Evolutionary conservation across 2,329 filamentous ascomycete genomes (phyloP).

Genomic region (Exophiala bonariae): DNA sequence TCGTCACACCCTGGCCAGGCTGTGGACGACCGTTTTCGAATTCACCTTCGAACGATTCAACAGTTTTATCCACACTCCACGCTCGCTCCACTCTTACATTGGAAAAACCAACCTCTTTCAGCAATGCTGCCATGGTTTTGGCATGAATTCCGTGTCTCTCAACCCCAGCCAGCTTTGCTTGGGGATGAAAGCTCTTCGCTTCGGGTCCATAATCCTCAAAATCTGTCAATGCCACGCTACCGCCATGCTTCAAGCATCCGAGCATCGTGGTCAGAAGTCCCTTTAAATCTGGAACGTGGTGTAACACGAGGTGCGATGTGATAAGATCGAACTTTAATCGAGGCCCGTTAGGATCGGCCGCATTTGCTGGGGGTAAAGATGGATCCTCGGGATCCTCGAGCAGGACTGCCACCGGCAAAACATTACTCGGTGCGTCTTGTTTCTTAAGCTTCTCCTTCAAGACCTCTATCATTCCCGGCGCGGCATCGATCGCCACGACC

Average conservation of each 20-base stretch:
- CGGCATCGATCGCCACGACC: constrained; percentile 55
- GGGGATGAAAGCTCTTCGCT: constrained; percentile 54
- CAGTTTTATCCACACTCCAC: constrained; percentile 52
- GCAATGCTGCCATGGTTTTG: constrained; percentile 41
- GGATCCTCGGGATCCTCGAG: constrained; percentile 53
- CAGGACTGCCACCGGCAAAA: constrained; percentile 48
- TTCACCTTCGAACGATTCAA: constrained; percentile 49
- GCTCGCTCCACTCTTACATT: constrained; percentile 50
- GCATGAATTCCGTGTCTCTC: constrained; percentile 54
- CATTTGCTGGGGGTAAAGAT: constrained; percentile 37
- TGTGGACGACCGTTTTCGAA: constrained; percentile 13
- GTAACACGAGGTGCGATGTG: constrained; percentile 55
- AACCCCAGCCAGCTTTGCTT: constrained; percentile 53
- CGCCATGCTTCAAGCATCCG: constrained; percentile 50
- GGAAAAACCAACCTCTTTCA: constrained; percentile 50
- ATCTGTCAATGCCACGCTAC: constrained; percentile 55
- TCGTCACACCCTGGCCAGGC: constrained; percentile 32
- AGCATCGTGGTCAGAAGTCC: constrained; percentile 47
- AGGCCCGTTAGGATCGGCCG: constrained; percentile 28
- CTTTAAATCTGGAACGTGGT: constrained; percentile 53
- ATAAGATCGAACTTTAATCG: constrained; percentile 52
- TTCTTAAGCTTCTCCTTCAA: constrained; percentile 46
- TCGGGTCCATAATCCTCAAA: constrained; percentile 58
- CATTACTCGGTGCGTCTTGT: constrained; percentile 38
- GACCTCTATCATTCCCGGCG: constrained; percentile 56